These are phyloP conservation scores for Exophiala phaeomuriformis DNA, from an alignment of 2,329 filamentous ascomycete genomes.

Conservation along the genomic window DNA sequence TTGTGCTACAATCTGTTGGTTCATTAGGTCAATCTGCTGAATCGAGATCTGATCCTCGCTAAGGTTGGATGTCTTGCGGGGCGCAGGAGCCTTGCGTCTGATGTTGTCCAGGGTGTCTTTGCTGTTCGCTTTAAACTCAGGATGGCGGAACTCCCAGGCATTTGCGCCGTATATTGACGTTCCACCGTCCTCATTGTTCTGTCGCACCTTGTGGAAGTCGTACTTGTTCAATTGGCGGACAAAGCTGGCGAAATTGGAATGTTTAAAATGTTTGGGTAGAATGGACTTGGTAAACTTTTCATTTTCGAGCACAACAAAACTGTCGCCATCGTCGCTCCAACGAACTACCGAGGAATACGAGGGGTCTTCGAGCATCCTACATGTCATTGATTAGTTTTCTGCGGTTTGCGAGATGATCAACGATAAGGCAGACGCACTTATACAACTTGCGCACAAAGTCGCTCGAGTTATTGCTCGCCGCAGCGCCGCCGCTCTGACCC, in stretches of 20 bases:
- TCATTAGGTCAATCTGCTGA: conserved; percentile 83
- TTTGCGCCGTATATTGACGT: conserved; percentile 74
- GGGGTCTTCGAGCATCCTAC: conserved; percentile 91
- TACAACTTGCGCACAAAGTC: conserved; percentile 98
- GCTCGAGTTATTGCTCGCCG: conserved; percentile 71
- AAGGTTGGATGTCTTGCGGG: conserved; percentile 61
- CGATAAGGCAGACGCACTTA: conserved; percentile 58
- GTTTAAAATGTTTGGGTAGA: conserved; percentile 96
- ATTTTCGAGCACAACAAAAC: conserved; percentile 96
- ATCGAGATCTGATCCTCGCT: conserved; percentile 71
- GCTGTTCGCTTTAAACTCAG: conserved; percentile 89
- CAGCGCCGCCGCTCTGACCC: conserved; percentile 29
- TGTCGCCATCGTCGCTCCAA: conserved; percentile 92
- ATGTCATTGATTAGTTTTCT: conserved; percentile 6
- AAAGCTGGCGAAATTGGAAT: conserved; percentile 97
- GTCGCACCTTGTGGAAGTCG: conserved; percentile 95
- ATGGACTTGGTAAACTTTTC: conserved; percentile 98
- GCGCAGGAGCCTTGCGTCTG: conserved; percentile 84
- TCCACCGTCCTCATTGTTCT: conserved; percentile 78
- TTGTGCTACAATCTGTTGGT: conserved; percentile 78
- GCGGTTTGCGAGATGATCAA: conserved; percentile 2
- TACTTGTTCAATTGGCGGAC: conserved; percentile 95
- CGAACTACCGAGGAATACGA: conserved; percentile 86
- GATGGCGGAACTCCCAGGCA: conserved; percentile 95
- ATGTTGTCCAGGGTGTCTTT: conserved; percentile 97